Conservation (phyloP, 805 yeast species). For the Limtongozyma cylindracea region DNA sequence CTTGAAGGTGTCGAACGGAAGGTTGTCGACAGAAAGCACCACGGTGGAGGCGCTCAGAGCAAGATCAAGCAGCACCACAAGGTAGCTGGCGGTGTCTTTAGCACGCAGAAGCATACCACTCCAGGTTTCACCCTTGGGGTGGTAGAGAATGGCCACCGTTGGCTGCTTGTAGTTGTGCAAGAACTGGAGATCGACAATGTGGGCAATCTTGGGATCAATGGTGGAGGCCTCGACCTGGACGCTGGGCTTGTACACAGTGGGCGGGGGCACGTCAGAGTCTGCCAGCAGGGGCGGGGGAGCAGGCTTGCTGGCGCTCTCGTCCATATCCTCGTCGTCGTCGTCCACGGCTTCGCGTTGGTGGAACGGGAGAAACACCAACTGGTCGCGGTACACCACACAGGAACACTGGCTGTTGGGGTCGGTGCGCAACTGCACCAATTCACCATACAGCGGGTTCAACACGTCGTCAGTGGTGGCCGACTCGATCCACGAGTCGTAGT, state of each 20-base stretch:
- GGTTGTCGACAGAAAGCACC: slow-evolving; percentile 31
- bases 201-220: slow-evolving; percentile 29
- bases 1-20: slow-evolving; percentile 54
- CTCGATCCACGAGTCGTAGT: too few relatives aligned
- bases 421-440: slow-evolving; percentile 19
- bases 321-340: slow-evolving; percentile 16
- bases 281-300: too few relatives aligned
- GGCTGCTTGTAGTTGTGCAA: slow-evolving; percentile 60
- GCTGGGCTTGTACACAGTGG: too few relatives aligned
- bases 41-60: slow-evolving; percentile 31
- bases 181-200: slow-evolving; percentile 49
- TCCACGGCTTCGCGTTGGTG: slow-evolving; percentile 14
- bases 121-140: slow-evolving; percentile 34
- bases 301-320: slow-evolving; percentile 31
- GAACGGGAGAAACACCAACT: slow-evolving; percentile 51
- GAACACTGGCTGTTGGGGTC: slow-evolving; percentile 33
- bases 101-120: slow-evolving; percentile 39
- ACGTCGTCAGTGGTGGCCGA: too few relatives aligned
- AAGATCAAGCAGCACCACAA: slow-evolving; percentile 46
- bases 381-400: slow-evolving; percentile 35
- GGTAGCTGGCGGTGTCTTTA: slow-evolving; percentile 35
- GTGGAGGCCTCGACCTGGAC: slow-evolving; percentile 29
- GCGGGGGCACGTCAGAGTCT: too few relatives aligned
- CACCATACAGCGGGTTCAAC: slow-evolving; percentile 19
- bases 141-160: slow-evolving; percentile 42